Evolutionary conservation across 257 asterid genomes (phyloP).

Genomic region (Salvia miltiorrhiza): DNA sequence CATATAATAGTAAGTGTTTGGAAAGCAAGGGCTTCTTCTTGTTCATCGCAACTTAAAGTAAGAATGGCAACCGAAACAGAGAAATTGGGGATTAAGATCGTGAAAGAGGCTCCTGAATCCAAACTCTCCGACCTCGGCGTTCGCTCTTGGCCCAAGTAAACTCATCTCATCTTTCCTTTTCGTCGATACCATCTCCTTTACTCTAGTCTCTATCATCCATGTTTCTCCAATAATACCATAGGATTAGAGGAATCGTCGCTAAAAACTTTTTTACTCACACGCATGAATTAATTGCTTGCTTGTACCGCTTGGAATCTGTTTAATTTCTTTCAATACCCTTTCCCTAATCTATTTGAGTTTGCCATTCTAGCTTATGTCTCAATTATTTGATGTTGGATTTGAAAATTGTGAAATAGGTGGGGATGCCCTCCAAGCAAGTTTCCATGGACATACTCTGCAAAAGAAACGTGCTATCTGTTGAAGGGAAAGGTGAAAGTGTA

Average conservation of each 20-base stretch:
- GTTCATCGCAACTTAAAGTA: background rate
- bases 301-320: too few relatives aligned
- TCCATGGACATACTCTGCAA: constrained; percentile 64
- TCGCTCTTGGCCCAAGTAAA: constrained; percentile 84
- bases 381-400: too few relatives aligned
- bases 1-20: too few relatives aligned
- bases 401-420: constrained; percentile 56
- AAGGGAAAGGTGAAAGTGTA: constrained; percentile 66
- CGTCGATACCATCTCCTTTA: background rate
- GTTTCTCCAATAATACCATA: background rate
- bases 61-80: constrained; percentile 44
- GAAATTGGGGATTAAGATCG: constrained; percentile 60
- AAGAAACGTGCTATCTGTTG: constrained; percentile 58
- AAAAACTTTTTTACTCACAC: too few relatives aligned
- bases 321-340: background rate
- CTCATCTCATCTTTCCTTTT: background rate
- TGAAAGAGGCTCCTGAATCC: constrained; percentile 66
- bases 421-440: constrained; percentile 72
- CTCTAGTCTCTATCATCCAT: background rate
- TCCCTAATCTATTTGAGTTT: too few relatives aligned
- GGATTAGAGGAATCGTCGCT: background rate
- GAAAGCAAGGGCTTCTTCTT: background rate
- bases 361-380: too few relatives aligned
- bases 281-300: too few relatives aligned
- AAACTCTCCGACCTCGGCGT: constrained; percentile 74